Conservation (phyloP, 2,329 filamentous ascomycete genomes). For the Fusarium albosuccineum region DNA sequence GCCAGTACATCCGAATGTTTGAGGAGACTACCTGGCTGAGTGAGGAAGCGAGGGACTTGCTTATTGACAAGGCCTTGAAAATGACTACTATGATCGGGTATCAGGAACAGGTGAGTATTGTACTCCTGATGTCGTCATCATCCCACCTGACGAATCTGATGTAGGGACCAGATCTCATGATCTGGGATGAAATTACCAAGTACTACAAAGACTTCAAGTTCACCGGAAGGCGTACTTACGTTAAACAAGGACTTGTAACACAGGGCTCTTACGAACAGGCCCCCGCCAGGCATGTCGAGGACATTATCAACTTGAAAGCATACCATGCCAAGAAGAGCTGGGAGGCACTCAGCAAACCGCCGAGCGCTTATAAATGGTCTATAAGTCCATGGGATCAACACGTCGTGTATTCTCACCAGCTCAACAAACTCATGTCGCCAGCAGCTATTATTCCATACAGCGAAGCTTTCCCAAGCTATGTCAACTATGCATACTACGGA, state of each 20-base stretch:
- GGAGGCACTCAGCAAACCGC: constrained; percentile 10
- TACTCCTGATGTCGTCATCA: too few species aligned
- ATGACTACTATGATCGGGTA: constrained; percentile 13
- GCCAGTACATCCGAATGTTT: constrained; percentile 4
- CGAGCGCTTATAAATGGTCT: constrained; percentile 8
- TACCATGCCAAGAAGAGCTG: constrained; percentile 20
- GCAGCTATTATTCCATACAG: background rate
- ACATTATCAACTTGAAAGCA: constrained; percentile 29
- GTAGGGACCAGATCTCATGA: constrained; percentile 9
- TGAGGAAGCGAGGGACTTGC: background rate
- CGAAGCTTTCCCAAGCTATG: constrained; percentile 15
- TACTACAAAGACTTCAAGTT: constrained; percentile 22
- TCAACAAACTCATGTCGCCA: constrained; percentile 35
- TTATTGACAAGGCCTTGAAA: constrained; percentile 14
- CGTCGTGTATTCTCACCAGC: constrained; percentile 12
- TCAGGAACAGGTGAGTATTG: constrained; percentile 9
- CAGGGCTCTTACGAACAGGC: background rate
- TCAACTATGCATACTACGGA: constrained; percentile 31
- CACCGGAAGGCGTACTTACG: too few species aligned
- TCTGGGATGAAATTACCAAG: constrained; percentile 8
- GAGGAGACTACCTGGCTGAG: constrained; percentile 23
- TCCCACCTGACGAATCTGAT: too few species aligned
- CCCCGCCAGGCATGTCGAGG: constrained; percentile 26
- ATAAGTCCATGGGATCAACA: constrained; percentile 12
- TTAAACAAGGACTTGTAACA: too few species aligned